Evolutionary conservation across 768 basidiomycete species (phyloP), one percentile per base, ranked within the genome.

Genomic region (Hypholoma fasciculare): DNA sequence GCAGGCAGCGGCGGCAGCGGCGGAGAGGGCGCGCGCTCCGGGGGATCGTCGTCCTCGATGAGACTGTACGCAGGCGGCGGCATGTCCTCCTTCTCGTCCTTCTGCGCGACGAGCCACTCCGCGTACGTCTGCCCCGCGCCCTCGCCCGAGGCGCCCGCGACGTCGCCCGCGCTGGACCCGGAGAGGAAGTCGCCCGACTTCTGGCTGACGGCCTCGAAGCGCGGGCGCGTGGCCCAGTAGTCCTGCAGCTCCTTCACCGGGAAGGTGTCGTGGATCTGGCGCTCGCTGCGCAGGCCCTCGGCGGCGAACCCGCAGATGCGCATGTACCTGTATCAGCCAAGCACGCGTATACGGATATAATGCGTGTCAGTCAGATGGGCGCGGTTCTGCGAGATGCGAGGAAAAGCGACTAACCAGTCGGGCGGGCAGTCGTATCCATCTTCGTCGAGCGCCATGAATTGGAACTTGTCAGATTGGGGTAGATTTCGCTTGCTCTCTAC

Each of bases 371-470:
- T 7, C 42, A 42, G 49, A 27, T 27, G 40, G n/a, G 23, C 13
- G 40, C 37, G 26, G 50, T 20, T 49, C 40, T 54, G 46, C 52
- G 43, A 44, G 27, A 49, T 46, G 20, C 54, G 52, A 58, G 40
- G 61, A 43, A 60, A 48, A 57, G 40, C 40, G 37, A 76, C 79
- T 64, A 65, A 89, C 92, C 92, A 94, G 73, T 94, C 92, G 26
- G 87, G 74, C 1, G 91, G 90, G 16, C 92, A 68, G 60, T 89
- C 87, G 63, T 85, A 80, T 3, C 90, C 91, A 63, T 93, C 92
- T 59, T 81, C 85, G 63, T 94, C 92, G 16, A 92, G 77, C 8
- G 90, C 87, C 63, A 93, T 70, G 64, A 91, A 88, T 16, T 76
- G 76, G 65, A 77, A 84, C 52, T 78, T 74, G 16, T 84, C 80